These are phyloP conservation scores for Umbelopsis sp. DNA, from an alignment of 192 early-diverging fungal genomes.

Conservation along the genomic window DNA sequence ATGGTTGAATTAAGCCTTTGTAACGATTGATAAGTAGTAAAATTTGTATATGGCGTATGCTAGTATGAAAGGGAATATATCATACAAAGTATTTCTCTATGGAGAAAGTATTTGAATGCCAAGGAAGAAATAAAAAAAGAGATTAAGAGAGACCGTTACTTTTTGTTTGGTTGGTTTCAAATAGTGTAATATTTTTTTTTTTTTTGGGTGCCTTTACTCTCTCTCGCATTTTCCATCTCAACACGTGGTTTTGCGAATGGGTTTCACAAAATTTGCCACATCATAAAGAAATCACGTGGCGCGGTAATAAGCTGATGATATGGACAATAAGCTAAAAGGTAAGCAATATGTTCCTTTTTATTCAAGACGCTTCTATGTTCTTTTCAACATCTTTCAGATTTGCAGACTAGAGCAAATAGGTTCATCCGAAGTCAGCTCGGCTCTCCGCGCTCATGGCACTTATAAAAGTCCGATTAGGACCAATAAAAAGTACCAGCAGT, in stretches of 20 bases:
- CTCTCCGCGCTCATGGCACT: too few relatives aligned
- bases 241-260: not conserved
- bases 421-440: too few relatives aligned
- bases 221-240: not conserved
- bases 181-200: not conserved
- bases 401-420: too few relatives aligned
- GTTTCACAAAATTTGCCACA: not conserved
- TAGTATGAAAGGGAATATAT: not conserved
- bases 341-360: too few relatives aligned
- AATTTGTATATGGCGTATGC: not conserved
- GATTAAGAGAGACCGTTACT: not conserved
- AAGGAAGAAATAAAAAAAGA: not conserved
- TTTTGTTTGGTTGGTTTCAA: not conserved
- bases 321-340: not conserved
- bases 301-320: not conserved
- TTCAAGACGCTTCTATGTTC: too few relatives aligned
- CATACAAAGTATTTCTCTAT: not conserved
- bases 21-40: not conserved
- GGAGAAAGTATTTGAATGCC: not conserved
- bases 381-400: too few relatives aligned
- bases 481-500: too few relatives aligned
- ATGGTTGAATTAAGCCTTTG: not conserved
- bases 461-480: too few relatives aligned
- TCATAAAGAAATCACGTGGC: not conserved
- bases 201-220: not conserved